These are phyloP conservation scores for Cryphonectria radicalis DNA, from an alignment of 2,329 filamentous ascomycete species.

Conservation along the genomic window DNA sequence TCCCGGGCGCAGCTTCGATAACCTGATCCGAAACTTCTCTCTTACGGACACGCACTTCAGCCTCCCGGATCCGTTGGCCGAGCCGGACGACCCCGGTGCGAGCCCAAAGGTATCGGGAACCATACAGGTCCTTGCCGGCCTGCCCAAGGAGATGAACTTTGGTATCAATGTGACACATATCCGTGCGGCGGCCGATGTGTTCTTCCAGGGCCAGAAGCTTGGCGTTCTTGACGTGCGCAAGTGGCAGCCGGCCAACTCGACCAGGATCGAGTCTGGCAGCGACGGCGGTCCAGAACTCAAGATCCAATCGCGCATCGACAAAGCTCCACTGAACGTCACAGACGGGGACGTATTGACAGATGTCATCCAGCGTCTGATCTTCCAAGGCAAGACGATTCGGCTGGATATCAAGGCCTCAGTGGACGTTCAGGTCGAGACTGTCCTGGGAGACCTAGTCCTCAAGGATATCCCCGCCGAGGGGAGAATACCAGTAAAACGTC, in stretches of 20 bases:
- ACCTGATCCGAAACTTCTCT: constrained; percentile 85
- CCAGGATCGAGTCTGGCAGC: constrained; percentile 59
- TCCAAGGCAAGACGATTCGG: constrained; percentile 70
- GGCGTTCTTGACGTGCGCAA: constrained; percentile 77
- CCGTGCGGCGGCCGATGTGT: constrained; percentile 77
- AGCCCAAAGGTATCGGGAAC: constrained; percentile 82
- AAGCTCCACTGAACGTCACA: constrained; percentile 83
- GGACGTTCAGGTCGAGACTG: constrained; percentile 80
- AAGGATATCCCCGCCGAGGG: constrained; percentile 86
- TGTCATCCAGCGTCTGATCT: constrained; percentile 79
- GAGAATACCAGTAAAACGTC: constrained; percentile 90
- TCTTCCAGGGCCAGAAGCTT: constrained; percentile 76
- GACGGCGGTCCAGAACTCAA: constrained; percentile 66
- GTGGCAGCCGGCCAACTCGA: constrained; percentile 87
- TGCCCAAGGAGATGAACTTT: constrained; percentile 89
- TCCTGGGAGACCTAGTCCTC: constrained; percentile 78
- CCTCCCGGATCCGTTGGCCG: constrained; percentile 78
- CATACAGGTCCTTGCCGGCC: constrained; percentile 74
- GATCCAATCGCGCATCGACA: constrained; percentile 75
- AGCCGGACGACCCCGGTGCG: constrained; percentile 72
- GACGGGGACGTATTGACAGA: constrained; percentile 79
- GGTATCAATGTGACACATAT: constrained; percentile 78
- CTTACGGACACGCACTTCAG: constrained; percentile 84
- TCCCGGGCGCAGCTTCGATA: constrained; percentile 78
- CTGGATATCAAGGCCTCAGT: constrained; percentile 79